Evolutionary conservation across 345 rosid species (phyloP), one percentile per base, ranked within the genome.

Genomic region (Raphanus raphanistrum): DNA sequence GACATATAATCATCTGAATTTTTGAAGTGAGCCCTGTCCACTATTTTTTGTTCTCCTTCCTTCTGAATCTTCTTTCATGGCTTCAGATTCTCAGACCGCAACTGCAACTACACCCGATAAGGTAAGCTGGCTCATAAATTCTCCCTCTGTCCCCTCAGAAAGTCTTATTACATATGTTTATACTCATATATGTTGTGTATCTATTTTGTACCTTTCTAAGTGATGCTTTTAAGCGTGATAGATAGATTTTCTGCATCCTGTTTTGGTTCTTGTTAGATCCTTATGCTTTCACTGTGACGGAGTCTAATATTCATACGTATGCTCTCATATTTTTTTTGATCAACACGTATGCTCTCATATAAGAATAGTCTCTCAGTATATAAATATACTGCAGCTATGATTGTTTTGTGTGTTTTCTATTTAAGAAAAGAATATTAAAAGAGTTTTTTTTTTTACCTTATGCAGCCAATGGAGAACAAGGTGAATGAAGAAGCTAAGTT

Each of bases 51-150:
- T 61, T 70, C 43, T n/a, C 31, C 15, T 62, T 48, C 32, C 62
- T 52, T 69, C 71, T 64, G 76, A 64, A 71, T 71, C 72, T 72
- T 78, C 76, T 78, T 72, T 74, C 82, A 79, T 79, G 82, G 78
- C 82, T 73, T 67, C 82, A 25, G 78, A 79, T 79, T 79, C 82
- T 73, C 65, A 60, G 59, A 50, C 78, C 38, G 15, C 64, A 33
- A 35, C 78, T 67, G 59, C 35, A 26, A 60, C 45, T 79, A 50
- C 25, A 27, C 31, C 78, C 73, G 70, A 79, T 67, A 68, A 60
- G 70, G 82, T 79, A 61, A 73, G 48, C 45, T 36, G 52, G 4
- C 10, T 67, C 41, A 78, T n/a, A 65, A 17, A 12, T 4, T 28
- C 12, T 71, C 27, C 6, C 8, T 41, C 43, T 11, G 59, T 72